Base-by-base conservation (phyloP, 495 filamentous ascomycete species). In the Chlorociboria aeruginascens region DNA sequence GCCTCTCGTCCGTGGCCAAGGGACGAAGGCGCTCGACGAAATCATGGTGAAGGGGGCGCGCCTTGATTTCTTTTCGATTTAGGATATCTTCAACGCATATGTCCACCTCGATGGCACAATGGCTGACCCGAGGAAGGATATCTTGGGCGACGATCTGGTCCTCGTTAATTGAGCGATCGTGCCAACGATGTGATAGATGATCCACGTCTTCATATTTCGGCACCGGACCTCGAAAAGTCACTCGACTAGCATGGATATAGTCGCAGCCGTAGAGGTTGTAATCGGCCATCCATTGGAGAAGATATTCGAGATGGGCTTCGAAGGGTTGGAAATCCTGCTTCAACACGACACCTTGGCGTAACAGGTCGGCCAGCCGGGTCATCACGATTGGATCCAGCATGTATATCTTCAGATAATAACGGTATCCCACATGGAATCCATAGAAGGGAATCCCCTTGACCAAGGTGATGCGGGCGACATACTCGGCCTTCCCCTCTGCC, bases 221-320 rank as follows among this genome's bases (percentile, higher is more conserved):
- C 7, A 96, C 71, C 4, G 89, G 87, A 32, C 67, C 65, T 44
- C 93, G 77, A 56, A 95, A 96, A 8, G 48, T 50, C 4, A 61
- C 61, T 33, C 73, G 66, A 9, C 61, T 63, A 54, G 81, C 85
- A 41, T 82, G 74, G 61, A 98, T 81, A 58, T 86, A 95, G 29
- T 76, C 80, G 60, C 92, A 98, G 9, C 92, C 92, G 59, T 90
- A 95, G 54, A 98, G 70, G 54, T 94, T 97, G 71, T 88, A 97
- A 60, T 98, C 93, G 53, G 82, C 84, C 90, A 97, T 95, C 78
- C 93, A 97, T 67, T 96, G 93, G 1, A 89, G 73, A 8, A 95
- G 64, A 64, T 84, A 97, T 62, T 93, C 83, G 36, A 97, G 62
- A 63, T 97, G 93, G 40, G 83, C 87, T 63, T 98, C 92, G 60